Base-by-base conservation (phyloP, 768 basidiomycete genomes). In the Boletus vinaceobasis region DNA sequence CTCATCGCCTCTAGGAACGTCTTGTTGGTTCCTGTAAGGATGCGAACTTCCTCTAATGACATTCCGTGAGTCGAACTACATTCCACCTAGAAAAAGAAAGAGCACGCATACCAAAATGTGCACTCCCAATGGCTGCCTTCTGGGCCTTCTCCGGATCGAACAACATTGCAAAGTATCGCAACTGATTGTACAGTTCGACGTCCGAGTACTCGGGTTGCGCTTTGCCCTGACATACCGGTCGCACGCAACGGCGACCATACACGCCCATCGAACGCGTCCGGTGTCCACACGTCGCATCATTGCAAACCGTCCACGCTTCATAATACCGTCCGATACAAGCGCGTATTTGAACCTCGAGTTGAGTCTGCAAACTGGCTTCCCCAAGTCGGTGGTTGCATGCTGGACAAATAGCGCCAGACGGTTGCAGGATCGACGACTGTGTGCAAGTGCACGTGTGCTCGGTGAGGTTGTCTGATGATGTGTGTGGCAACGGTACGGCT, bases 191-290 rank as follows among this genome's bases (percentile, higher is more conserved):
- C 37, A 99, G 74, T 60, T 85, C 80, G 9, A 79, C 74, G 66
- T 98, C 94, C 35, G 87, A 79, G 68, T 95, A 98, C 89, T 98
- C 68, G 10, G 56, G 52, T 38, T 35, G 55, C 1, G 31, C 57
- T 10, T 5, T 53, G 0, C 63, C 63, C 0, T 0, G 35, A 48
- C 69, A 71, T 26, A 9, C 36, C 0, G 57, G 42, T 43, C 82
- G 80, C 51, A 93, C 67, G 68, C 97, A 99, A 47, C 87, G 77
- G 32, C 85, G 80, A 7, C 93, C 94, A 68, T 93, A 95, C 1
- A 98, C 92, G 35, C 89, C 79, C 91, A 98, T 96, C 80, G 87
- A 90, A 19, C 97, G 79, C n/a, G 96, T 94, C 36, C 90, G 81
- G 56, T 84, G 78, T 9, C 82, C 82, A 65, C 97, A 99, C 0